A percentile compares a stretch with the other conserved stretches of the same genome.
phyloP scores from a whole-genome alignment of 768 basidiomycete genomes.

The Russula foetens region DNA sequence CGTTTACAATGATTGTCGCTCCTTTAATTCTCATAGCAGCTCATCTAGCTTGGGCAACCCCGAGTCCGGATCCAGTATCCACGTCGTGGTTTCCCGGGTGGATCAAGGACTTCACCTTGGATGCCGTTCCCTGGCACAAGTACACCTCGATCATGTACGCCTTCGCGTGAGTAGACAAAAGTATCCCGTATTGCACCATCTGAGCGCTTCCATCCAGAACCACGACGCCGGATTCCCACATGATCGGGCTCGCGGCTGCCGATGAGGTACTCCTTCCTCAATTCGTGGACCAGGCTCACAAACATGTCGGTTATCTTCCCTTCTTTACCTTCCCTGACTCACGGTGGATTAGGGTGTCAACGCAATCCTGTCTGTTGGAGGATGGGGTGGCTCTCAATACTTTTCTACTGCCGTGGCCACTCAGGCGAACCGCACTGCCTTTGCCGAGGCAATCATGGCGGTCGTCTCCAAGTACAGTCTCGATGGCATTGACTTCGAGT shows the following conservation, averaged over 20 bases:
- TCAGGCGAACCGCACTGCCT: conserved; percentile 7
- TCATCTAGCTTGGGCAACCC: not conserved
- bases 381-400: conserved; percentile 12
- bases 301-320: conserved; percentile 11
- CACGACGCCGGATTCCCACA: conserved; percentile 17
- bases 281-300: conserved; percentile 21
- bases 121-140: conserved; percentile 44
- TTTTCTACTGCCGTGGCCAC: conserved; percentile 15
- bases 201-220: not conserved
- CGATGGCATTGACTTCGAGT: conserved; percentile 18
- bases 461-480: conserved; percentile 1
- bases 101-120: conserved; percentile 34
- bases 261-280: conserved; percentile 22
- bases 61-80: not conserved
- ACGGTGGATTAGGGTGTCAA: conserved; percentile 1
- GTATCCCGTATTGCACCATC: not conserved
- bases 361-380: conserved; percentile 13
- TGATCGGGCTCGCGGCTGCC: conserved; percentile 22
- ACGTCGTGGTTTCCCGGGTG: conserved; percentile 48
- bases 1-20: not conserved
- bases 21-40: not conserved
- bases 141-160: conserved; percentile 51
- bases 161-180: conserved; percentile 43
- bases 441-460: not conserved
- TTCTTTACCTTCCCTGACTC: not conserved